phyloP scores from a whole-genome alignment of 805 yeast species.

The Wickerhamomyces pijperi region DNA sequence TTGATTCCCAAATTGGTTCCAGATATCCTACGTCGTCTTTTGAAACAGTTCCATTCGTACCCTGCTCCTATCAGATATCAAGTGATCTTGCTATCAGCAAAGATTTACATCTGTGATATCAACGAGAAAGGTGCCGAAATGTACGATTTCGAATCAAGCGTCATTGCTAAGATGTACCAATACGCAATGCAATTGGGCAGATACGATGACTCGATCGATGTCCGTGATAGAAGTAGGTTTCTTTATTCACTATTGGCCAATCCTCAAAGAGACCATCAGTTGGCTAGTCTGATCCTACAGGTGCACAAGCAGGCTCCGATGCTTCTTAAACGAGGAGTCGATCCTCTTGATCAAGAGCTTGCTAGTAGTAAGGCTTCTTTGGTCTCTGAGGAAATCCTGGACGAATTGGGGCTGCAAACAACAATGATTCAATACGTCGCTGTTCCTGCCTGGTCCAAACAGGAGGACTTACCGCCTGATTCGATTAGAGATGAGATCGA shows the following conservation, averaged over 20 bases:
- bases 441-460: slow-evolving; percentile 36
- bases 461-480: slow-evolving; percentile 19
- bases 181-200: slow-evolving; percentile 52
- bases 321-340: slow-evolving; percentile 13
- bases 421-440: neutral
- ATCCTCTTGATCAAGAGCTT: slow-evolving; percentile 12
- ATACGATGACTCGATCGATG: slow-evolving; percentile 65
- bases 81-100: slow-evolving; percentile 62
- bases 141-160: slow-evolving; percentile 23
- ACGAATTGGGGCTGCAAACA: neutral
- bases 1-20: slow-evolving; percentile 47
- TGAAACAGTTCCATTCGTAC: slow-evolving; percentile 34
- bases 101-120: slow-evolving; percentile 47
- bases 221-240: slow-evolving; percentile 78
- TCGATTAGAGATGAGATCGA: slow-evolving; percentile 27
- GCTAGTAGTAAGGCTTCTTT: too few species aligned
- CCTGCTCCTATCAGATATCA: slow-evolving; percentile 54
- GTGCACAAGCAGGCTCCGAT: slow-evolving; percentile 65
- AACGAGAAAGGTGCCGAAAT: slow-evolving; percentile 19
- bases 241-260: slow-evolving; percentile 37
- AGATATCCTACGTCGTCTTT: slow-evolving; percentile 56
- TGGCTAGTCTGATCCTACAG: slow-evolving; percentile 62
- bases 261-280: slow-evolving; percentile 25
- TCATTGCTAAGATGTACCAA: slow-evolving; percentile 42
- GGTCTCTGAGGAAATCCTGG: slow-evolving; percentile 2